Evolutionary conservation across 225 moss, liverwort and hornwort genomes (phyloP), one percentile per base, ranked within the genome.

Genomic region (Rhytidiadelphus loreus): DNA sequence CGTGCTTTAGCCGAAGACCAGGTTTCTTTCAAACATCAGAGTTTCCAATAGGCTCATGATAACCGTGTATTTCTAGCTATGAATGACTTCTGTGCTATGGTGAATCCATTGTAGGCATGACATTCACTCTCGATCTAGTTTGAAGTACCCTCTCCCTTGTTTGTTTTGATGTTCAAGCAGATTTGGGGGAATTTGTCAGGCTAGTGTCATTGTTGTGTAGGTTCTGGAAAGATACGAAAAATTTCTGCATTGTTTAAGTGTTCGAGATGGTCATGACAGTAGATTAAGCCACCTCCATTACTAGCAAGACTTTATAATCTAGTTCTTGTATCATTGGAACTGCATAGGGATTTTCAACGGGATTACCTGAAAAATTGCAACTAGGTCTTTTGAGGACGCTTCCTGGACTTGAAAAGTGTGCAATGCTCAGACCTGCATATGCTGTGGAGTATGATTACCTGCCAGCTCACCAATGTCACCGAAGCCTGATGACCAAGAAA

Each of bases 371-470:
- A 91, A 95, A 90, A 83, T 90, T 97, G 69, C 97, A 97, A 87
- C 87, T 97, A 79, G 94, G 95, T 80, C 93, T 97, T 64, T 88
- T 97, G 86, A 95, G 95, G 85, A 94, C 97, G 77, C 95, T 97
- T 86, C 97, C 97, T 88, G 97, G 97, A 87, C 95, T 97, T 60
- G 97, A 97, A 87, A 91, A 93, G 28, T 97, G 97, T 89, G 87
- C 95, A 33, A 97, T 97, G 95, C 95, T 97, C 50, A 95, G 96
- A 90, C 97, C 97, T 84, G 97, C 97, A 81, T 97, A 97, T 93
- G 97, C 97, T 80, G 97, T 97, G 56, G 97, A 97, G 89, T 97
- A 97, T 88, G 97, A 97, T 87, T 97, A 97, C 89, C 92, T 97
- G 77, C 97, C 96, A 87, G 96, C 97, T 66, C 94, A 97, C 90